Evolutionary conservation across 345 rosid genomes (phyloP).

Genomic region (Crucihimalaya himalaica): DNA sequence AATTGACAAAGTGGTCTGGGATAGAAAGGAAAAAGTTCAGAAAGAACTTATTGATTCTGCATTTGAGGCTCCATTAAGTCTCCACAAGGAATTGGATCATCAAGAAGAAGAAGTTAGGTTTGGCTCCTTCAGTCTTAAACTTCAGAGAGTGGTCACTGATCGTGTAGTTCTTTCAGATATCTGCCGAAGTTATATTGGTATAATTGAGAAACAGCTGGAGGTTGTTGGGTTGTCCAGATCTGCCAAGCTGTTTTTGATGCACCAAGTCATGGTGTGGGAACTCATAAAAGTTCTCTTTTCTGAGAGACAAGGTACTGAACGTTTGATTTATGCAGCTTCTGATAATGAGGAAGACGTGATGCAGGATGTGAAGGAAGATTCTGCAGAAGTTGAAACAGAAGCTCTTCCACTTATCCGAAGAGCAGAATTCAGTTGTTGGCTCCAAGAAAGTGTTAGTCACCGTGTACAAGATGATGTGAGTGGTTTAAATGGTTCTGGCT

Average conservation of each 20-base stretch:
- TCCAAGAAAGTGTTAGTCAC: constrained; percentile 88
- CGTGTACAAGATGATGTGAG: constrained; percentile 87
- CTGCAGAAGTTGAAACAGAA: constrained; percentile 65
- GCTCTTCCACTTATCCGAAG: constrained; percentile 86
- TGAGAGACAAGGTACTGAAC: constrained; percentile 64
- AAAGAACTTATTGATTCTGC: constrained; percentile 71
- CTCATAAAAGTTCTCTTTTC: constrained; percentile 88
- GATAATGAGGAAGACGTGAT: constrained; percentile 92
- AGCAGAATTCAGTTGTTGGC: constrained; percentile 94
- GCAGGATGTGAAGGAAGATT: constrained; percentile 74
- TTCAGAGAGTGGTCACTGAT: constrained; percentile 63
- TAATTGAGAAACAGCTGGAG: constrained; percentile 81
- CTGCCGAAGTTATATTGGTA: constrained; percentile 76
- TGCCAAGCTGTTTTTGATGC: constrained; percentile 71
- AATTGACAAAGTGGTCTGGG: constrained; percentile 76
- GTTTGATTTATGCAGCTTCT: constrained; percentile 54
- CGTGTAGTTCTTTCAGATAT: constrained; percentile 69
- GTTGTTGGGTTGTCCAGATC: constrained; percentile 69
- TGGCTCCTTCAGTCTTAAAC: constrained; percentile 72
- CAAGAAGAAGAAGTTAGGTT: constrained; percentile 59
- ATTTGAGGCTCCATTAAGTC: constrained; percentile 77
- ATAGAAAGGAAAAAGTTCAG: constrained; percentile 63
- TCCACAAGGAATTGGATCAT: constrained; percentile 66
- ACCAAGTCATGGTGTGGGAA: constrained; percentile 98
- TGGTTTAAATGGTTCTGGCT: constrained; percentile 69